phyloP scores from a whole-genome alignment of 169 alveolate species.

The Eimeria maxima region DNA sequence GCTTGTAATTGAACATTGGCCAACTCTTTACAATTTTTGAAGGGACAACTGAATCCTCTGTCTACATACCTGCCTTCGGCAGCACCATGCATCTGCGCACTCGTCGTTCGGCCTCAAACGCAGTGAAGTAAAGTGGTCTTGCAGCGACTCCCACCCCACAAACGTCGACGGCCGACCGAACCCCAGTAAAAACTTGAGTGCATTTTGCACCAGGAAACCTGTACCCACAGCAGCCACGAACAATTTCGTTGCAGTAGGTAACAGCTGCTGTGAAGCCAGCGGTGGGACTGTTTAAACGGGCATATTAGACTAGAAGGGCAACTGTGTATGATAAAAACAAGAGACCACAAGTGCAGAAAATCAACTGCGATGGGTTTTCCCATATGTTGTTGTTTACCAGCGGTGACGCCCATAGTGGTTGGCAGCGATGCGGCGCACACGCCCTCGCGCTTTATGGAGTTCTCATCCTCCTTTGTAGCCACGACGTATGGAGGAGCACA shows the following conservation, averaged over 20 bases:
- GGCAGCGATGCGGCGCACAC: constrained; percentile 98
- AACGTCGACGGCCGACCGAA: constrained; percentile 95
- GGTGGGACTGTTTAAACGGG: neutral
- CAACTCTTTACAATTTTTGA: neutral
- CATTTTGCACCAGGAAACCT: constrained; percentile 95
- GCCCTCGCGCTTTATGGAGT: constrained; percentile 95
- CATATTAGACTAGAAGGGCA: neutral
- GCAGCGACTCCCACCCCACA: constrained; percentile 95
- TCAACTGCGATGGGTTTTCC: no score
- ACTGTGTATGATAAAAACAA: neutral
- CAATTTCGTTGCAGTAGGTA: neutral
- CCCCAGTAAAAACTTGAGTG: constrained; percentile 94
- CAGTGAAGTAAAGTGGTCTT: constrained; percentile 95
- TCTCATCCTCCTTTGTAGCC: constrained; percentile 95
- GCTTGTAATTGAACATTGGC: neutral
- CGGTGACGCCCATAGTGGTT: constrained; percentile 98
- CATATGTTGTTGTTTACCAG: constrained; percentile 86
- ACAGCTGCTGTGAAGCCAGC: constrained; percentile 10
- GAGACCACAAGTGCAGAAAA: neutral
- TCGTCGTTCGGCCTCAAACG: constrained; percentile 94
- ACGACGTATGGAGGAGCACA: constrained; percentile 97
- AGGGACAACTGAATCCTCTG: neutral
- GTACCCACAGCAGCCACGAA: neutral
- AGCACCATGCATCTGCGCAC: constrained; percentile 93
- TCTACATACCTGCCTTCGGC: constrained; percentile 85